Percentiles rank a stretch among this genome's conserved stretches.
These are phyloP conservation scores for Filosporella fistucella DNA, from an alignment of 495 filamentous ascomycete genomes.

Conservation along the genomic window DNA sequence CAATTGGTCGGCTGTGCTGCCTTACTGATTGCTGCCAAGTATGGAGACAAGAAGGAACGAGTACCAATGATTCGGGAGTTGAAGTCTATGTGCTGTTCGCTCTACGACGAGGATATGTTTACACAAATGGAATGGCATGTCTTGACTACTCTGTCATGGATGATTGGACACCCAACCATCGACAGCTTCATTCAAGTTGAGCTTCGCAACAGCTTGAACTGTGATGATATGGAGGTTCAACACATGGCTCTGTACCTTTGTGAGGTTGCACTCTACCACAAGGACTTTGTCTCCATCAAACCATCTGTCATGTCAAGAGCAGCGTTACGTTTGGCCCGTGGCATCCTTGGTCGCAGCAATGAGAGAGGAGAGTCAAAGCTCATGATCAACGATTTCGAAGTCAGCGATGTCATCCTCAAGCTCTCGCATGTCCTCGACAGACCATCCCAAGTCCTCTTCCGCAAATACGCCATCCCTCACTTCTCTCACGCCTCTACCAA, in stretches of 20 bases:
- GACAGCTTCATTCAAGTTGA: slow-evolving; percentile 85
- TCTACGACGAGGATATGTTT: slow-evolving; percentile 99
- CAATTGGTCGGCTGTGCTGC: slow-evolving; percentile 96
- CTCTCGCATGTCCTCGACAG: slow-evolving; percentile 82
- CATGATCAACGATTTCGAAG: slow-evolving; percentile 74
- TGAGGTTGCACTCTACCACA: slow-evolving; percentile 92
- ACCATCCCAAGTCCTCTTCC: slow-evolving; percentile 77
- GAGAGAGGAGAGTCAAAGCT: slow-evolving; percentile 36
- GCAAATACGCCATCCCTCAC: slow-evolving; percentile 83
- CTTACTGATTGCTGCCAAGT: slow-evolving; percentile 95
- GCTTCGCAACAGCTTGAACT: slow-evolving; percentile 48
- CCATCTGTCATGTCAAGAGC: slow-evolving; percentile 88
- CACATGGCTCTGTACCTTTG: slow-evolving; percentile 92
- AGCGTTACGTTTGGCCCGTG: slow-evolving; percentile 79
- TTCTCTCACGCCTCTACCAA: slow-evolving; percentile 76
- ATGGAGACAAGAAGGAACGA: slow-evolving; percentile 95
- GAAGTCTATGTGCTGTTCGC: slow-evolving; percentile 97
- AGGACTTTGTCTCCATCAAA: slow-evolving; percentile 86
- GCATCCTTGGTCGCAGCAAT: slow-evolving; percentile 74
- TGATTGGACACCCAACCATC: slow-evolving; percentile 91
- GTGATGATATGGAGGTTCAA: slow-evolving; percentile 83
- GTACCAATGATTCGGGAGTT: slow-evolving; percentile 94
- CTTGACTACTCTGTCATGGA: slow-evolving; percentile 94
- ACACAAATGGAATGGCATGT: slow-evolving; percentile 99
- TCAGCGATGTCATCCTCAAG: slow-evolving; percentile 74